Evolutionary conservation across 306 rosid genomes (phyloP).

Genomic region (Alnus glutinosa): DNA sequence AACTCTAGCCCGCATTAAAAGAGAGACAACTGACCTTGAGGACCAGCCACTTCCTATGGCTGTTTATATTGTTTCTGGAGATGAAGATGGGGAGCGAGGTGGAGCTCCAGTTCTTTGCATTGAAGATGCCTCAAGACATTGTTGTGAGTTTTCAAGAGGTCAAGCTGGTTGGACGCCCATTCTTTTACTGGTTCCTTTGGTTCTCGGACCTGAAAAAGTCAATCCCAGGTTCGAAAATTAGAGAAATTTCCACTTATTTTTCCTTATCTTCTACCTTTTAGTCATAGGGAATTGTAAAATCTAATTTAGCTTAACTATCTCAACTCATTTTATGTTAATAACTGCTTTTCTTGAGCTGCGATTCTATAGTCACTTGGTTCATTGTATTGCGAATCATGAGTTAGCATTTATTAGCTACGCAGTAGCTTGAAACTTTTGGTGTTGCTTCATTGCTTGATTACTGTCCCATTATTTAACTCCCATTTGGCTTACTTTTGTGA

Average conservation of each 20-base stretch:
- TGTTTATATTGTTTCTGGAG: conserved; percentile 91
- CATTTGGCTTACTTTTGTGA: background rate
- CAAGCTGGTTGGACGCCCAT: conserved; percentile 75
- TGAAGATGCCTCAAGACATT: conserved; percentile 74
- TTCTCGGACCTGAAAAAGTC: conserved; percentile 95
- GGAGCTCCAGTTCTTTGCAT: conserved; percentile 95
- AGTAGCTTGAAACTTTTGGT: too few species aligned
- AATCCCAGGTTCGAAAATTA: conserved; percentile 70
- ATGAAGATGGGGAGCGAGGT: conserved; percentile 97
- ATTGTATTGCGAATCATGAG: too few species aligned
- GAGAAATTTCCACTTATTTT: conserved; percentile 5
- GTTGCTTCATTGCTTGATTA: background rate
- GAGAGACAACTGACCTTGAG: conserved; percentile 49
- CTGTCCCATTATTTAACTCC: background rate
- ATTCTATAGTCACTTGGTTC: conserved; percentile 1
- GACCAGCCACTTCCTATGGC: conserved; percentile 84
- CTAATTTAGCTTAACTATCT: background rate
- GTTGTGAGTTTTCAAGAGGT: conserved; percentile 65
- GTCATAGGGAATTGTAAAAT: background rate
- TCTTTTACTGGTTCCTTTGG: conserved; percentile 94
- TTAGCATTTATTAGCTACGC: background rate
- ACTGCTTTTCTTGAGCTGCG: background rate
- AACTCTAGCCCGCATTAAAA: conserved; percentile 59
- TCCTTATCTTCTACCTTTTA: background rate
- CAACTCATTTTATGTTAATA: background rate